Percentiles rank a stretch among this genome's conserved stretches.
Conservation (phyloP, 768 basidiomycete species). For the Boletales sp. region DNA sequence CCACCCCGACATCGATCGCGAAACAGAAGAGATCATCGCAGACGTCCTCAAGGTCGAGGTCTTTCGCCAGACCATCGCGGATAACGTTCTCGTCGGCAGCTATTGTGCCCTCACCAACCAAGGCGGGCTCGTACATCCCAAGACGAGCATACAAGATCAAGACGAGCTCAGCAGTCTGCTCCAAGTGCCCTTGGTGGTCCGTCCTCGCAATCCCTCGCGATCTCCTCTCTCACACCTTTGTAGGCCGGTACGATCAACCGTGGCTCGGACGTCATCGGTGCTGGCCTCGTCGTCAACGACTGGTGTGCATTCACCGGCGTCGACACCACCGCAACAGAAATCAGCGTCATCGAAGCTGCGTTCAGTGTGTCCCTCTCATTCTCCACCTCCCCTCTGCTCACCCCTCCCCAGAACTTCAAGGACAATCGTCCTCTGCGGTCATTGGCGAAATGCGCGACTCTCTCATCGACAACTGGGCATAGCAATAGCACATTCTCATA, state of each 20-base stretch:
- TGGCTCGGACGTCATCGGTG: slow-evolving; percentile 96
- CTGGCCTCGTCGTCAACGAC: slow-evolving; percentile 97
- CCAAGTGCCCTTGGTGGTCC: slow-evolving; percentile 90
- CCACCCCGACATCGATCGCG: slow-evolving; percentile 96
- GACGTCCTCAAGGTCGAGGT: slow-evolving; percentile 99
- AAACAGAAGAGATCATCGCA: slow-evolving; percentile 99
- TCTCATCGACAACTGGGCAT: slow-evolving; percentile 89
- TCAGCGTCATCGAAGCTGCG: slow-evolving; percentile 94
- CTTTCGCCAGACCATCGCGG: slow-evolving; percentile 95
- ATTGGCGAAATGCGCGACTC: slow-evolving; percentile 92
- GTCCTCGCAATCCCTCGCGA: slow-evolving; percentile 29
- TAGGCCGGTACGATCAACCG: slow-evolving; percentile 98
- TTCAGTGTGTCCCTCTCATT: slow-evolving; percentile 68
- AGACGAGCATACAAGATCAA: slow-evolving; percentile 95
- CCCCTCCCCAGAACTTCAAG: slow-evolving; percentile 68
- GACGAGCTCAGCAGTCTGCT: slow-evolving; percentile 93
- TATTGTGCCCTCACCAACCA: slow-evolving; percentile 96
- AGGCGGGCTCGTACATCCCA: slow-evolving; percentile 96
- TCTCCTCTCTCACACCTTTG: background rate
- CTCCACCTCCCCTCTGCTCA: slow-evolving; percentile 3
- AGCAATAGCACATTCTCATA: slow-evolving; percentile 30
- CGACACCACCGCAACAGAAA: slow-evolving; percentile 99
- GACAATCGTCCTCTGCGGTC: slow-evolving; percentile 74
- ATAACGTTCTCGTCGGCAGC: slow-evolving; percentile 94
- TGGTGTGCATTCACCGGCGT: slow-evolving; percentile 99